phyloP scores from a whole-genome alignment of 352 stramenopile species.

The Pythium insidiosum region DNA sequence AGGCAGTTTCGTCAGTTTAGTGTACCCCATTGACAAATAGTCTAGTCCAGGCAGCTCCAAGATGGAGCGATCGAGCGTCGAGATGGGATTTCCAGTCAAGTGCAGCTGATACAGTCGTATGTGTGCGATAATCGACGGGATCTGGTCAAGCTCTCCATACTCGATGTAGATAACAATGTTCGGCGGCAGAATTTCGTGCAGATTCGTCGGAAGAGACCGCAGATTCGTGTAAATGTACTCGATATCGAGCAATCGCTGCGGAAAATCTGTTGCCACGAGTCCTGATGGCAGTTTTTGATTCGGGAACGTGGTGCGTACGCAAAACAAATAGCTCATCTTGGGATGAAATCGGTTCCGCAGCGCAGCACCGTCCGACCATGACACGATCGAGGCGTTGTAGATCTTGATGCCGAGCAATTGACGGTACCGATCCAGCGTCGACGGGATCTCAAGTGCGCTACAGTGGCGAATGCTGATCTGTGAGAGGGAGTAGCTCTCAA shows the following conservation, averaged over 20 bases:
- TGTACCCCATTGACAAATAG: no score
- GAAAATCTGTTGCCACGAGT: neutral
- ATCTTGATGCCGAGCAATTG: constrained; percentile 1
- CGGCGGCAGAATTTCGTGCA: neutral
- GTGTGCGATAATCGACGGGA: no score
- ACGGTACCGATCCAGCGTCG: constrained; percentile 16
- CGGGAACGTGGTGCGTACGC: neutral
- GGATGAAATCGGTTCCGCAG: constrained; percentile 1
- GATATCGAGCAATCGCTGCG: constrained; percentile 1
- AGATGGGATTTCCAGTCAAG: no score
- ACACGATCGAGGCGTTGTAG: constrained; percentile 8
- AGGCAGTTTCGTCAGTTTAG: no score
- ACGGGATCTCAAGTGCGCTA: constrained; percentile 18
- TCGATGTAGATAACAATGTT: neutral
- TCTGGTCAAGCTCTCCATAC: neutral
- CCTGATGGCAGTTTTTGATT: constrained; percentile 1
- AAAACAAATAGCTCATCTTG: neutral
- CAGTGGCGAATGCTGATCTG: constrained; percentile 33
- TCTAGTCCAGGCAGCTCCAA: no score
- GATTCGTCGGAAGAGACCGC: neutral
- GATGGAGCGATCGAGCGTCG: no score
- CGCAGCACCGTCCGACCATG: constrained; percentile 5
- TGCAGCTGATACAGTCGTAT: no score
- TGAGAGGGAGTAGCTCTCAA: constrained; percentile 17
- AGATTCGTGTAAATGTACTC: constrained; percentile 4